Evolutionary conservation across 2,329 filamentous ascomycete species (phyloP).

Genomic region (Sporothrix curviconia): DNA sequence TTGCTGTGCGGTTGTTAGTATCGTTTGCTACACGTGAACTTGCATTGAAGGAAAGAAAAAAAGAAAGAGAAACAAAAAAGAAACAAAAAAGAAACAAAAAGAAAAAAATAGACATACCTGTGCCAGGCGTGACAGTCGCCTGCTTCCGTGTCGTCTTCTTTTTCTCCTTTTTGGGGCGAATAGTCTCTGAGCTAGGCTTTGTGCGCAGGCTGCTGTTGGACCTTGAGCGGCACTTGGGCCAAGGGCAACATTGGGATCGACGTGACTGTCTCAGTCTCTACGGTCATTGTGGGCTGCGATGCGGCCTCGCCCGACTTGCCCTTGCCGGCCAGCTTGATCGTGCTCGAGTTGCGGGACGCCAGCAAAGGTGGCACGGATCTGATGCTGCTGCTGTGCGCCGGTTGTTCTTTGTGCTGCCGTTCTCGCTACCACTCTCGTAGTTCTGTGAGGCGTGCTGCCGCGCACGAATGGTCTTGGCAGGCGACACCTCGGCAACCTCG

Average conservation of each 20-base stretch:
- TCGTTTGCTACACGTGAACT: no score
- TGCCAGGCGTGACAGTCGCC: constrained; percentile 61
- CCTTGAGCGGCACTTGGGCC: constrained; percentile 59
- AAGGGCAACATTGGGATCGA: constrained; percentile 77
- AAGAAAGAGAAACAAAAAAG: no score
- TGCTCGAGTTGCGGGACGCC: constrained; percentile 60
- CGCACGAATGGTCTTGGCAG: constrained; percentile 38
- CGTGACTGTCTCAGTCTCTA: constrained; percentile 92
- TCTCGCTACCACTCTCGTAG: constrained; percentile 41
- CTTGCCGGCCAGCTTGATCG: constrained; percentile 58
- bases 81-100: no score
- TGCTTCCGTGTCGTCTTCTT: constrained; percentile 73
- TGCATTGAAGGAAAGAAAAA: no score
- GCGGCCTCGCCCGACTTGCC: constrained; percentile 65
- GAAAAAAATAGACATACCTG: constrained; percentile 50
- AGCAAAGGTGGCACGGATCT: constrained; percentile 34
- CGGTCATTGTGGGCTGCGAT: constrained; percentile 86
- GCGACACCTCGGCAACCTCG: constrained; percentile 33
- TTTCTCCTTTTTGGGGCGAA: constrained; percentile 88
- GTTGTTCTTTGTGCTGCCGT: constrained; percentile 44
- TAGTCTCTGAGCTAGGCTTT: constrained; percentile 91
- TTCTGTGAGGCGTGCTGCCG: constrained; percentile 52
- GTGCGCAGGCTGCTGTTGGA: constrained; percentile 65
- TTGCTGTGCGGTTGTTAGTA: constrained; percentile 47
- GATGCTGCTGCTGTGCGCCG: constrained; percentile 37